Conservation (phyloP, 106 monocot genomes). For the Vanilla planifolia region DNA sequence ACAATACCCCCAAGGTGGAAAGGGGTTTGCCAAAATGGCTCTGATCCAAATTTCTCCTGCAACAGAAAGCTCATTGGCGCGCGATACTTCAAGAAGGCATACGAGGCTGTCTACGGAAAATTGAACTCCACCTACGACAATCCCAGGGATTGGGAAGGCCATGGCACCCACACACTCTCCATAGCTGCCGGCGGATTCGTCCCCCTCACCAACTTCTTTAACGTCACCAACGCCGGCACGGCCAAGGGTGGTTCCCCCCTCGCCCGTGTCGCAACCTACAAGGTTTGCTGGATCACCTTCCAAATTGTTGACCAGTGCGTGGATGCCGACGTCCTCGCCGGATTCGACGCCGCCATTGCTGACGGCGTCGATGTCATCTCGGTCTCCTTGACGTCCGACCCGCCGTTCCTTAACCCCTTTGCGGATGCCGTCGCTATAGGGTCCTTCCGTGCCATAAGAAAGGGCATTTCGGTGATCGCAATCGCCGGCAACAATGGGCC, state of each 20-base stretch:
- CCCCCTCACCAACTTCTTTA: constrained; percentile 20
- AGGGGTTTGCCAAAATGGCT: constrained; percentile 15
- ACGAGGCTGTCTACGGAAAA: not conserved
- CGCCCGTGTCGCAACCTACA: constrained; percentile 33
- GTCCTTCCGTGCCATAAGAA: constrained; percentile 34
- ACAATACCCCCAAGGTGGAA: constrained; percentile 30
- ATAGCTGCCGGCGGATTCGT: constrained; percentile 18
- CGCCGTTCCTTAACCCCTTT: constrained; percentile 7
- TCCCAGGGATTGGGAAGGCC: constrained; percentile 33
- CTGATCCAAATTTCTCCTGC: constrained; percentile 21
- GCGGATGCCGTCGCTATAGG: constrained; percentile 23
- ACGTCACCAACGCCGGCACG: constrained; percentile 24
- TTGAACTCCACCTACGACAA: constrained; percentile 12
- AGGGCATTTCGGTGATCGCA: constrained; percentile 13
- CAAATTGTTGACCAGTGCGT: constrained; percentile 10
- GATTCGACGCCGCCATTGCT: constrained; percentile 25
- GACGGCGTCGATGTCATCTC: constrained; percentile 47
- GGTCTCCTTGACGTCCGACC: constrained; percentile 12
- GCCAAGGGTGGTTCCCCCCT: constrained; percentile 19
- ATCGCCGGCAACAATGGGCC: constrained; percentile 38
- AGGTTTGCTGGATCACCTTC: constrained; percentile 20
- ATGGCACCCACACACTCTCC: constrained; percentile 36
- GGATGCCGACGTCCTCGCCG: constrained; percentile 25
- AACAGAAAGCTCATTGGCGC: constrained; percentile 36
- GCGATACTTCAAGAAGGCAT: not conserved